These are phyloP conservation scores for Bondarzewia mesenterica DNA, from an alignment of 1,284 basidiomycete genomes.

Conservation along the genomic window DNA sequence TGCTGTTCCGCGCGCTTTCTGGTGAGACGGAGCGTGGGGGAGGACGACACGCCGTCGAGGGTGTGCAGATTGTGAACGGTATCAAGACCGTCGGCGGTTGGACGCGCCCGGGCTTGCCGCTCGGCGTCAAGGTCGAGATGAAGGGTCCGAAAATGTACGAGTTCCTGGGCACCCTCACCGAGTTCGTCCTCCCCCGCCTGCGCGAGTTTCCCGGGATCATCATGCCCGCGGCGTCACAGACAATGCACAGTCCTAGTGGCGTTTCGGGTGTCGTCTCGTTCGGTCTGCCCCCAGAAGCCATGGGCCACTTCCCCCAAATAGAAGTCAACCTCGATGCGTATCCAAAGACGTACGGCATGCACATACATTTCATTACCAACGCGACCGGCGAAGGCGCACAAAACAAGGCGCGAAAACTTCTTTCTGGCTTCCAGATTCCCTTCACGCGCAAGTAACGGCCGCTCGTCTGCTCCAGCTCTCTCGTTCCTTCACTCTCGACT, in stretches of 20 bases:
- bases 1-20: conserved; percentile 82
- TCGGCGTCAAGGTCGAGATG: conserved; percentile 86
- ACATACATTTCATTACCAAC: conserved; percentile 87
- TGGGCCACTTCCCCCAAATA: conserved; percentile 91
- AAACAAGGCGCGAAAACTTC: conserved; percentile 73
- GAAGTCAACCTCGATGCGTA: conserved; percentile 90
- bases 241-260: conserved; percentile 62
- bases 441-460: conserved; percentile 40
- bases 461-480: neutral
- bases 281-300: conserved; percentile 78
- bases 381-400: conserved; percentile 79
- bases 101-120: conserved; percentile 78
- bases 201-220: conserved; percentile 84
- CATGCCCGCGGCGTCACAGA: conserved; percentile 58
- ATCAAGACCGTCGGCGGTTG: conserved; percentile 81
- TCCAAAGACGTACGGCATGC: conserved; percentile 79
- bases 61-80: conserved; percentile 77
- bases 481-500: neutral
- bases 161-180: conserved; percentile 82
- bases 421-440: conserved; percentile 88
- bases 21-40: conserved; percentile 74
- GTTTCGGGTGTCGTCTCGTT: conserved; percentile 86
- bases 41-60: conserved; percentile 58
- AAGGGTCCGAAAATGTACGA: conserved; percentile 90
- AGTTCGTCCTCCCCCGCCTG: conserved; percentile 91